These are phyloP conservation scores for Thalassia testudinum DNA, from an alignment of 116 monocot genomes.

Conservation along the genomic window DNA sequence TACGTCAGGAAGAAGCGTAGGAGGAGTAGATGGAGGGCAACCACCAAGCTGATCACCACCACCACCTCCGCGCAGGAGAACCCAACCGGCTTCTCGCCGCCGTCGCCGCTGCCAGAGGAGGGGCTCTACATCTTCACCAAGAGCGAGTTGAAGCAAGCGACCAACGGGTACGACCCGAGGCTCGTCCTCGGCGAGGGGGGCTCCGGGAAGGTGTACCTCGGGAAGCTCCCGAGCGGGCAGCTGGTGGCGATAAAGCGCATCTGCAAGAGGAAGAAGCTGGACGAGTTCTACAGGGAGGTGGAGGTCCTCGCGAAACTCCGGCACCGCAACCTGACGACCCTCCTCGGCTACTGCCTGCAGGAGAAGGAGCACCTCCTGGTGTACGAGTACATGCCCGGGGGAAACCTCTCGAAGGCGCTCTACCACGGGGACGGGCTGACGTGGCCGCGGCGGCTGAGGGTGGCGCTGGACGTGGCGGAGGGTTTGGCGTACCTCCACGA, in stretches of 20 bases:
- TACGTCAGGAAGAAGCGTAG: not conserved
- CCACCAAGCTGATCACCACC: not conserved
- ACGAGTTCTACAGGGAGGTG: constrained; percentile 67
- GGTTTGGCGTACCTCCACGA: constrained; percentile 61
- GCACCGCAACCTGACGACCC: constrained; percentile 46
- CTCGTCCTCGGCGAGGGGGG: constrained; percentile 57
- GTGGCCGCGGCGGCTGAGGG: constrained; percentile 30
- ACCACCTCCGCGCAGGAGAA: not conserved
- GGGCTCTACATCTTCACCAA: constrained; percentile 75
- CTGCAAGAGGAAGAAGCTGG: constrained; percentile 31
- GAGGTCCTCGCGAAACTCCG: constrained; percentile 70
- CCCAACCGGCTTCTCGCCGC: not conserved
- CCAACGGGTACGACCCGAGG: constrained; percentile 28
- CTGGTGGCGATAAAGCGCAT: constrained; percentile 62
- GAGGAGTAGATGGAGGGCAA: not conserved
- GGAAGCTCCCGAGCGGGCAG: constrained; percentile 55
- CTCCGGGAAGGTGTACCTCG: constrained; percentile 61
- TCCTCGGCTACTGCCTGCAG: constrained; percentile 52
- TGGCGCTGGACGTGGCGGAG: constrained; percentile 61
- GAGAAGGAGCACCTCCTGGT: constrained; percentile 29
- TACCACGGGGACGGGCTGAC: constrained; percentile 18
- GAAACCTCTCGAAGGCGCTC: constrained; percentile 51
- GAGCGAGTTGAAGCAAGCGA: constrained; percentile 54
- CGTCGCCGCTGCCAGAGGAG: constrained; percentile 39
- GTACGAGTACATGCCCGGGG: constrained; percentile 75